These are phyloP conservation scores for Arthroderma sp. DNA, from an alignment of 2,329 filamentous ascomycete species.

Conservation along the genomic window DNA sequence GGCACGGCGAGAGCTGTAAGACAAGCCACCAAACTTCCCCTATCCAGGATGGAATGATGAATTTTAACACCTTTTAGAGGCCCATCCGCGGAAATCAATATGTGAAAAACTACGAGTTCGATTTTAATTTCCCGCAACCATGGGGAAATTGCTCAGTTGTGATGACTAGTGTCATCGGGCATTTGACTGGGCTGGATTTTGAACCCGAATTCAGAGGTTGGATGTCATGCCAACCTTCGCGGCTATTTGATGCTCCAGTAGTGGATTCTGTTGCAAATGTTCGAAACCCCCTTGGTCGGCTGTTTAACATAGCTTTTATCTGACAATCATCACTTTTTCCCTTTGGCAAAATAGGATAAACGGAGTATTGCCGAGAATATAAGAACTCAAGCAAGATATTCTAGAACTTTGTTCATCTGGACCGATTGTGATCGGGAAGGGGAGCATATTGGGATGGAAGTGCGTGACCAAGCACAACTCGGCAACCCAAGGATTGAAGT, in stretches of 20 bases:
- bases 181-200: conserved; percentile 74
- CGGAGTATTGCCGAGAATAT: conserved; percentile 76
- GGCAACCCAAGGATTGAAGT: conserved; percentile 63
- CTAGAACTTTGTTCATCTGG: conserved; percentile 82
- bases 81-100: conserved; percentile 56
- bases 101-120: conserved; percentile 89
- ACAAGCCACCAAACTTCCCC: conserved; percentile 8
- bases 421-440: conserved; percentile 97
- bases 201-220: conserved; percentile 61
- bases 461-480: conserved; percentile 64
- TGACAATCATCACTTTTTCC: background rate
- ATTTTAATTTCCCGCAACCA: conserved; percentile 67
- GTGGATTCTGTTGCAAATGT: conserved; percentile 55
- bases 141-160: conserved; percentile 77
- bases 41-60: background rate
- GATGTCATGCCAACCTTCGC: conserved; percentile 63
- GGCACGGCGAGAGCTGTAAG: conserved; percentile 57
- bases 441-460: conserved; percentile 88
- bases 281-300: conserved; percentile 13
- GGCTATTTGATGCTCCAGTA: conserved; percentile 71
- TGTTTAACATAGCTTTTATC: background rate
- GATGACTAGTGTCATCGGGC: conserved; percentile 88
- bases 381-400: conserved; percentile 57
- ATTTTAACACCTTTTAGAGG: conserved; percentile 36
- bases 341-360: conserved; percentile 47